Evolutionary conservation across 2,329 filamentous ascomycete genomes (phyloP), one percentile per base, ranked within the genome.

Genomic region (Ceratocystis diversiconidia): DNA sequence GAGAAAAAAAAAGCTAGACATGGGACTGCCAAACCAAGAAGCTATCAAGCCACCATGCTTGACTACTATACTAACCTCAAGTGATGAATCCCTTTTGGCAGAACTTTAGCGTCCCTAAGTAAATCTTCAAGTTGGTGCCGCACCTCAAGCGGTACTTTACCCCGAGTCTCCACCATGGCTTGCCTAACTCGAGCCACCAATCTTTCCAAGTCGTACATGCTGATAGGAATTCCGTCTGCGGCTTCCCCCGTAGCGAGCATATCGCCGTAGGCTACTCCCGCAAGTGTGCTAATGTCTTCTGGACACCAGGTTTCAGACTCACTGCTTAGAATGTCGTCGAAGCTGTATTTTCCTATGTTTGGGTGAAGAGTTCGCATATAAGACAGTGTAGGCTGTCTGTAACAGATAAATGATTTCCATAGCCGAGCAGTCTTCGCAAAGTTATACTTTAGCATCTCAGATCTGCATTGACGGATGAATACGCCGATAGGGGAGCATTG

Each of bases 321-420:
- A 5, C 79, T 78, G 1, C 75, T 71, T 17, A 86, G 73, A n/a
- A 84, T 81, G 52, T 76, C 77, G 71, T 86, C 84, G 66, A 85
- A 81, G 74, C 81, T 78, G 59, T 81, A 72, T 19, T 85, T 73
- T 1, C 79, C 79, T 67, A 88, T 80, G 3, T 80, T 78, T 0
- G 82, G 79, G 19, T 87, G 79, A 69, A 86, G 88, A 55, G 80
- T 77, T 73, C 86, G 83, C 68, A 89, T 80, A 67, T 85, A 82
- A 1, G 78, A 74, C 30, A 86, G 84, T 1, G 90, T 94, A 0
- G 88, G 85, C 70, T 90, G 82, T 61, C 92, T 83, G 74, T 95
- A 97, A 63, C 80, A 82, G 68, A 92, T 84, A 74, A 96, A 92
- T 1, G 83, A 82, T 68, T 85, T 86, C 92, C 94, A 97, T 3